Evolutionary conservation across 164 flowering plant species (phyloP).

Genomic region (Magnolia changhungtana): DNA sequence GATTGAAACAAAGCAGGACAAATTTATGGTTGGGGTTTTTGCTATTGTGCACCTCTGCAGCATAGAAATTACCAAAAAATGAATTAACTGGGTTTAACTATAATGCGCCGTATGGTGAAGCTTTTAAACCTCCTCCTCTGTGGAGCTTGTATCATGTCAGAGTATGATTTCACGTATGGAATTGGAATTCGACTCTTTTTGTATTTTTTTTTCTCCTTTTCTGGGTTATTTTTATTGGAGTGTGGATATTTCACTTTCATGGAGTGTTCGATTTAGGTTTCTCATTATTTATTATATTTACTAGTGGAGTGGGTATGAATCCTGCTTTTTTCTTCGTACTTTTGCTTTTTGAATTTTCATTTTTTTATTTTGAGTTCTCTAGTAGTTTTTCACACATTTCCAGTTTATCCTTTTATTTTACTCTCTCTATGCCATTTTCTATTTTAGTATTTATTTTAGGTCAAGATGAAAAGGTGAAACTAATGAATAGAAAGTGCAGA

Average conservation of each 20-base stretch:
- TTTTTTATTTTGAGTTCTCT: not conserved
- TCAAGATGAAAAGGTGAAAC: too few species aligned
- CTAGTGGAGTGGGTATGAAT: not conserved
- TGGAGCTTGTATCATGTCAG: not conserved
- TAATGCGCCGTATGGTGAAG: not conserved
- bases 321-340: not conserved
- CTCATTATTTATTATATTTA: not conserved
- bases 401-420: not conserved
- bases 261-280: not conserved
- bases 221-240: not conserved
- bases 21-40: not conserved
- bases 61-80: too few species aligned
- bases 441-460: too few species aligned
- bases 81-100: too few species aligned
- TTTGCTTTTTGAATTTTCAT: not conserved
- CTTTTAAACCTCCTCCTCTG: not conserved
- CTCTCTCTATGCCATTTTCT: too few species aligned
- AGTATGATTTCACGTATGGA: not conserved
- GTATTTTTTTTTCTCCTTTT: not conserved
- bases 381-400: not conserved
- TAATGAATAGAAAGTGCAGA: too few species aligned
- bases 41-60: conserved; percentile 6
- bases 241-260: not conserved
- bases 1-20: not conserved
- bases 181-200: not conserved